Evolutionary conservation across 225 moss, liverwort and hornwort species (phyloP).

Genomic region (Marchantia polymorpha): DNA sequence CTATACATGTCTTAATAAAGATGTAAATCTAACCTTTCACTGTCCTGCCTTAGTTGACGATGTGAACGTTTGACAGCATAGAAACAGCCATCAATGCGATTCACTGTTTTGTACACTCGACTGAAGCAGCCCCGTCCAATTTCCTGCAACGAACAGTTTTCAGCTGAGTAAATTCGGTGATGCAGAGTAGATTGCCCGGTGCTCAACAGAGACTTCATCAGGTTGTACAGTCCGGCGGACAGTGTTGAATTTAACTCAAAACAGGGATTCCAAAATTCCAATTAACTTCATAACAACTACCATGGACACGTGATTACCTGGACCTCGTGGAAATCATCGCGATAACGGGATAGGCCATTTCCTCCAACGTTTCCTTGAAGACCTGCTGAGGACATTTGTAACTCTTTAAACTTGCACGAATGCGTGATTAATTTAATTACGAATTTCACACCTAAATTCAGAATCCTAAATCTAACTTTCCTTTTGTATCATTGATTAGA

Average conservation of each 20-base stretch:
- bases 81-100: constrained; percentile 82
- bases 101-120: constrained; percentile 76
- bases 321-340: constrained; percentile 89
- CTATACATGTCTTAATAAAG: no score
- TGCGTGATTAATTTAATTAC: background rate
- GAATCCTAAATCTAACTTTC: background rate
- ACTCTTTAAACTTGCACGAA: no score
- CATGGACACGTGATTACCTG: constrained; percentile 39
- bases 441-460: background rate
- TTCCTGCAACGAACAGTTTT: constrained; percentile 51
- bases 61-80: constrained; percentile 92
- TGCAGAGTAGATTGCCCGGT: no score
- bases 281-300: background rate
- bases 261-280: background rate
- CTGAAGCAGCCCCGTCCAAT: constrained; percentile 92
- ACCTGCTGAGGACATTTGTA: constrained; percentile 29
- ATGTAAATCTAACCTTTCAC: constrained; percentile 51
- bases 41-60: constrained; percentile 62
- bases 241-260: background rate
- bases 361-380: constrained; percentile 47
- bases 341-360: constrained; percentile 63
- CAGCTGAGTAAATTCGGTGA: background rate
- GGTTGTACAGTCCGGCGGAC: background rate
- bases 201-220: no score
- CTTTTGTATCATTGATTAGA: background rate